These are phyloP conservation scores for Nigrospora sphaerica DNA, from an alignment of 2,329 filamentous ascomycete species.

Conservation along the genomic window DNA sequence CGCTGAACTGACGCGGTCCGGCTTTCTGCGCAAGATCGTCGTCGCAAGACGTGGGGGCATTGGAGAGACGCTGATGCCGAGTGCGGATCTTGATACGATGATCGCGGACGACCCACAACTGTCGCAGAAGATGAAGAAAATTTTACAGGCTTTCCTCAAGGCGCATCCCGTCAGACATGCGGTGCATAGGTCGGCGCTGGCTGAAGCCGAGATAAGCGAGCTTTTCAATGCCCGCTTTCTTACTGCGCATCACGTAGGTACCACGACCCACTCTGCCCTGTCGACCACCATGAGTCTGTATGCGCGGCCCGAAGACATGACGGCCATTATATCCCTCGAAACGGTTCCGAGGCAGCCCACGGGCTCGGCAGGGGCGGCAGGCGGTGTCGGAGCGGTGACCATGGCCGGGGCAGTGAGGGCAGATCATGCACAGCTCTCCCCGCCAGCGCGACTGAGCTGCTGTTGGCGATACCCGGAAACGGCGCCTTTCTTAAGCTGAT, in stretches of 20 bases:
- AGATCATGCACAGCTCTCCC: slow-evolving; percentile 30
- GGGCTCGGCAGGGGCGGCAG: slow-evolving; percentile 62
- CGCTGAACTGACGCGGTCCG: slow-evolving; percentile 49
- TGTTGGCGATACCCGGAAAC: slow-evolving; percentile 59
- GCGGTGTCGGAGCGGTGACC: slow-evolving; percentile 59
- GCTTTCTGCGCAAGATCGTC: slow-evolving; percentile 52
- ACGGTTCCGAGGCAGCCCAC: slow-evolving; percentile 59
- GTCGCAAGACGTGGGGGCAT: slow-evolving; percentile 54
- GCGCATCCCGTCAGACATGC: slow-evolving; percentile 39
- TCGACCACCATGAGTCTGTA: slow-evolving; percentile 29
- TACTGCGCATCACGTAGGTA: slow-evolving; percentile 37
- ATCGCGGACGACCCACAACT: slow-evolving; percentile 28
- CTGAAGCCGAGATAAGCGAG: slow-evolving; percentile 25
- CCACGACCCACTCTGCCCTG: slow-evolving; percentile 22
- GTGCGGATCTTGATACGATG: slow-evolving; percentile 46
- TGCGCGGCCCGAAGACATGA: slow-evolving; percentile 44
- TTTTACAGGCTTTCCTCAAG: slow-evolving; percentile 45
- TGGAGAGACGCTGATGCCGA: slow-evolving; percentile 59
- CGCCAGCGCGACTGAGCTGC: slow-evolving; percentile 30
- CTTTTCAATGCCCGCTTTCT: slow-evolving; percentile 63
- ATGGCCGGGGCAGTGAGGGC: slow-evolving; percentile 49
- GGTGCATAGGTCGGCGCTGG: slow-evolving; percentile 23
- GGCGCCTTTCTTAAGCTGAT: slow-evolving; percentile 62
- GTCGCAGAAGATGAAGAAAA: slow-evolving; percentile 34
- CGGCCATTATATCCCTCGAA: slow-evolving; percentile 53